phyloP scores from a whole-genome alignment of 2,329 filamentous ascomycete genomes.

The Claviceps arundinis region DNA sequence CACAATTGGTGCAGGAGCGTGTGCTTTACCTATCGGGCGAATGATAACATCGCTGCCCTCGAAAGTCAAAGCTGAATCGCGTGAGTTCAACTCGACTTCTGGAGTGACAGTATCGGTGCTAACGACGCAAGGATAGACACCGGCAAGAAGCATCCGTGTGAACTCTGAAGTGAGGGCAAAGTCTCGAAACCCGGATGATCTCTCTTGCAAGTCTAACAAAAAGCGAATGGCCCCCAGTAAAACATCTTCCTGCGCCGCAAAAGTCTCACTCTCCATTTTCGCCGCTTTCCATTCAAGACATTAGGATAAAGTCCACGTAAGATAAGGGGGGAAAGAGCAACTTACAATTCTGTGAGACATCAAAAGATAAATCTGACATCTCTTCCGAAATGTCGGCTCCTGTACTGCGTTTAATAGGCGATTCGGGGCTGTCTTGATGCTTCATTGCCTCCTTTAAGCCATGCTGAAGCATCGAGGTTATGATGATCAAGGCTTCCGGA shows the following conservation, averaged over 20 bases:
- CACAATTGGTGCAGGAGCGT: slow-evolving; percentile 55
- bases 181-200: slow-evolving; percentile 66
- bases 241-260: slow-evolving; percentile 44
- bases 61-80: slow-evolving; percentile 68
- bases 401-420: slow-evolving; percentile 23
- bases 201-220: slow-evolving; percentile 62
- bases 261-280: slow-evolving; percentile 30
- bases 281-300: slow-evolving; percentile 10
- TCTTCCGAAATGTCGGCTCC: not conserved
- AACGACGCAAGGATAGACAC: slow-evolving; percentile 78
- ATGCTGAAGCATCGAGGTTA: slow-evolving; percentile 77
- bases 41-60: slow-evolving; percentile 78
- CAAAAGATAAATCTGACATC: not conserved
- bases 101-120: slow-evolving; percentile 73
- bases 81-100: slow-evolving; percentile 75
- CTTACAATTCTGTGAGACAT: not conserved
- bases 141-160: slow-evolving; percentile 61
- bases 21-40: slow-evolving; percentile 49
- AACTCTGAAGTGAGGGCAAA: slow-evolving; percentile 73
- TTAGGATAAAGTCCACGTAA: not conserved
- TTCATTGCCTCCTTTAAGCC: slow-evolving; percentile 60
- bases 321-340: not conserved
- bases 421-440: slow-evolving; percentile 46
- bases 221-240: slow-evolving; percentile 69
- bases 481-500: slow-evolving; percentile 65